These are phyloP conservation scores for Hanseniaspora mollemarum DNA, from an alignment of 805 yeast species.

Conservation along the genomic window DNA sequence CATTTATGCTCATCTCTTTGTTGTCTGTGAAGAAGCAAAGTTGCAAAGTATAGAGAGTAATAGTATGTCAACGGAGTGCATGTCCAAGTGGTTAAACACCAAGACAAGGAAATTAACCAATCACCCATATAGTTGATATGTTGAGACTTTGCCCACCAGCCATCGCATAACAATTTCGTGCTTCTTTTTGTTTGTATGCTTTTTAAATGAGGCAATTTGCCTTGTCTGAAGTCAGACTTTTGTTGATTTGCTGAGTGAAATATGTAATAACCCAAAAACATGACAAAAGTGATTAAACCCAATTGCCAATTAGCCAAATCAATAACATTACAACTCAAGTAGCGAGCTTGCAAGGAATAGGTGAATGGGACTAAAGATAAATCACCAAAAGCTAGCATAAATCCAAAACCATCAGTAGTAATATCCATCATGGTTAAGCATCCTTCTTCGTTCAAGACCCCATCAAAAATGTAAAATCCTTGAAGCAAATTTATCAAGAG, in stretches of 20 bases:
- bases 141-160: slow-evolving; percentile 93
- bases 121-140: slow-evolving; percentile 95
- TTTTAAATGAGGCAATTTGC: slow-evolving; percentile 56
- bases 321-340: slow-evolving; percentile 52
- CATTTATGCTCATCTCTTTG: slow-evolving; percentile 87
- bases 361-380: slow-evolving; percentile 86
- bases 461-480: slow-evolving; percentile 76
- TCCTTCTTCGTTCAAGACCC: slow-evolving; percentile 84
- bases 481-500: slow-evolving; percentile 58
- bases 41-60: slow-evolving; percentile 72
- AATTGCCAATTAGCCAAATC: slow-evolving; percentile 37
- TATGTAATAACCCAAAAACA: slow-evolving; percentile 58
- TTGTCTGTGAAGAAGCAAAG: slow-evolving; percentile 78
- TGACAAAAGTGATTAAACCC: slow-evolving; percentile 37
- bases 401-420: slow-evolving; percentile 93
- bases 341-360: slow-evolving; percentile 77
- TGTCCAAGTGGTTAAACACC: slow-evolving; percentile 86
- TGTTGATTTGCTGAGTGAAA: slow-evolving; percentile 78
- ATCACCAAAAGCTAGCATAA: slow-evolving; percentile 92
- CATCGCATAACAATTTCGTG: slow-evolving; percentile 69
- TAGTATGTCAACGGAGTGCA: slow-evolving; percentile 76
- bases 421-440: slow-evolving; percentile 88
- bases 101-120: slow-evolving; percentile 80
- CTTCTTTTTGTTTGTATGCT: slow-evolving; percentile 66
- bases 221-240: slow-evolving; percentile 72